Base-by-base conservation (phyloP, 768 basidiomycete species). In the Clathrus columnatus region DNA sequence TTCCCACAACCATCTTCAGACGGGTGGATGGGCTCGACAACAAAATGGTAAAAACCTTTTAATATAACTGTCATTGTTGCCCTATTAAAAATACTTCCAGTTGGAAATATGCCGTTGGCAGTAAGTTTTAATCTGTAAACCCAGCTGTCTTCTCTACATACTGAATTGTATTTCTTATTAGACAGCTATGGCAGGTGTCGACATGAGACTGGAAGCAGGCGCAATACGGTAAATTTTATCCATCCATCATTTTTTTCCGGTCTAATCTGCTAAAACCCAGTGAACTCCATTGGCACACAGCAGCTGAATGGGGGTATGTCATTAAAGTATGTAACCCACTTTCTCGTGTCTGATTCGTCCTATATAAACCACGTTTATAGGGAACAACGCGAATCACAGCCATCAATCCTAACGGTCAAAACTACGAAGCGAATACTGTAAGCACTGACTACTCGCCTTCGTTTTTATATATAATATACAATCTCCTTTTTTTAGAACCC, bases 21-120 rank as follows among this genome's bases (percentile, higher is more conserved):
- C 73, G 0, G 81, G 81, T 11, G 81, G 81, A 0, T 83, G 81
- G 81, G 78, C 79, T 24, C 72, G 81, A 42, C 73, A 81, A 60
- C 71, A 81, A 64, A 80, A 80, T 52, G 61, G 78, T 77, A 48
- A 14, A 11, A 1, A 42, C n/a, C 21, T 26, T 1, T 20, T 48
- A 14, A 6, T 20, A 7, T 24, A 45, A 24, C 30, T 23, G 23
- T 36, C 41, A 18, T 23, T 10, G 20, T 41, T 54, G 48, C 17
- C 24, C 27, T 17, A 17, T 7, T 51, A 1, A 54, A 47, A 18
- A 60, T n/a, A 50, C 49, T 21, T 44, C n/a, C n/a, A n/a, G n/a
- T n/a, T n/a, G n/a, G n/a, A n/a, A n/a, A n/a, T n/a, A n/a, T n/a
- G n/a, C n/a, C n/a, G n/a, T n/a, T n/a, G n/a, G n/a, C n/a, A n/a